Percentiles rank a stretch among this genome's conserved stretches.
Evolutionary conservation across 495 filamentous ascomycete genomes (phyloP).

Genomic region (Penicillium goetzii): DNA sequence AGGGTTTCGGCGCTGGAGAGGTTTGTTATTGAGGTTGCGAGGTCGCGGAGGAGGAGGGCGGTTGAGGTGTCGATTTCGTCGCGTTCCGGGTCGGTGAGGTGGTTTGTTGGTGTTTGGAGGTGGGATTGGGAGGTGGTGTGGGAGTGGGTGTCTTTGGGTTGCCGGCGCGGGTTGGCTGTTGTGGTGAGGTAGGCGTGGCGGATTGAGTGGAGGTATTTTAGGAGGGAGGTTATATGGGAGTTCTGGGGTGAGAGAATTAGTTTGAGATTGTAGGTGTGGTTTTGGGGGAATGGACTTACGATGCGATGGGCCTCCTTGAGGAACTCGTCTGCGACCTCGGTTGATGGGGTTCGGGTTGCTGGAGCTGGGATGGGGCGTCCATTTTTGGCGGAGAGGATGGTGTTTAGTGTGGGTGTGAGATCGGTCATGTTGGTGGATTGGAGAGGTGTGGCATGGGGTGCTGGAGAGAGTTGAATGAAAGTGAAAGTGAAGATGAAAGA

Average conservation of each 20-base stretch:
- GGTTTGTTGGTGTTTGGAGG: constrained; percentile 40
- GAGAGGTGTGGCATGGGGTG: constrained; percentile 10
- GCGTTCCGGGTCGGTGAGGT: constrained; percentile 68
- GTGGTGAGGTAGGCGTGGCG: constrained; percentile 91
- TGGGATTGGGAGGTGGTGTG: constrained; percentile 12
- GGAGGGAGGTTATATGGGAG: constrained; percentile 77
- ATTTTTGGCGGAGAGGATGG: constrained; percentile 61
- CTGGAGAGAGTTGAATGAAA: constrained; percentile 2
- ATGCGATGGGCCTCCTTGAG: constrained; percentile 95
- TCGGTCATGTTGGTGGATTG: constrained; percentile 59
- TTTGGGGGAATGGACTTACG: constrained; percentile 55
- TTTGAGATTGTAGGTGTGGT: background rate
- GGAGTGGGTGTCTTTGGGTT: constrained; percentile 20
- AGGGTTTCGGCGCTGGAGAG: constrained; percentile 82
- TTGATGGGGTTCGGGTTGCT: constrained; percentile 30
- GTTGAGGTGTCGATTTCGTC: constrained; percentile 84
- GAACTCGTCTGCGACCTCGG: constrained; percentile 76
- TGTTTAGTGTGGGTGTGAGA: constrained; percentile 66
- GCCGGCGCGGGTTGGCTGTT: constrained; percentile 53
- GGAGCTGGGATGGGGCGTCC: constrained; percentile 9
- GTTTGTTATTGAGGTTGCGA: constrained; percentile 73
- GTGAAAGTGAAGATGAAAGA: background rate
- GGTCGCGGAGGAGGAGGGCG: constrained; percentile 78
- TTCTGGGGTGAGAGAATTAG: constrained; percentile 58
- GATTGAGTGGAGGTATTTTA: constrained; percentile 75